phyloP scores from a whole-genome alignment of 2,329 filamentous ascomycete genomes.

The Paecilomyces niveus region DNA sequence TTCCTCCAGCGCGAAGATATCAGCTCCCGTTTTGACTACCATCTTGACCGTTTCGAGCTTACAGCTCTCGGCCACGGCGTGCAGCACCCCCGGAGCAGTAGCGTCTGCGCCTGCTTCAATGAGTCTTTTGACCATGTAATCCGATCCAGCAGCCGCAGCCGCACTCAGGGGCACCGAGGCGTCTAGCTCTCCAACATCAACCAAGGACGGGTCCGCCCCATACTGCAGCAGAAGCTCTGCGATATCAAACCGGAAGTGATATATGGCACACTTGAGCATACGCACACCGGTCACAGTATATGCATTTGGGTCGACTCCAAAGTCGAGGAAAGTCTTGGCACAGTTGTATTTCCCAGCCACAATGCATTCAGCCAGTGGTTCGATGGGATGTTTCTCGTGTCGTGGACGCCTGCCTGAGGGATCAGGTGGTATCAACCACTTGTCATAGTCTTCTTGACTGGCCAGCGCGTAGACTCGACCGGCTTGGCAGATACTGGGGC shows the following conservation, averaged over 20 bases:
- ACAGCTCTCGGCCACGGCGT: background rate
- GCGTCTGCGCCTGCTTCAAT: background rate
- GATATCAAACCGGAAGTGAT: background rate
- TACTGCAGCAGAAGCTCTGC: slow-evolving; percentile 3
- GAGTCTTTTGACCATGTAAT: background rate
- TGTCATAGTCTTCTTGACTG: background rate
- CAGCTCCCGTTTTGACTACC: slow-evolving; percentile 1
- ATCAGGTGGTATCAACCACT: background rate
- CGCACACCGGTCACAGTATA: slow-evolving; percentile 3
- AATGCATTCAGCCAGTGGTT: slow-evolving; percentile 1
- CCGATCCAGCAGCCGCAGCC: background rate
- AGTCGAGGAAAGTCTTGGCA: background rate
- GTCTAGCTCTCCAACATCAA: background rate
- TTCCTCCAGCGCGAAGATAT: background rate
- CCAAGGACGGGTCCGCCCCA: slow-evolving; percentile 3
- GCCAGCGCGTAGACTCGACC: slow-evolving; percentile 1
- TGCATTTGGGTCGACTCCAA: slow-evolving; percentile 5
- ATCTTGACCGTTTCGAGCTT: background rate
- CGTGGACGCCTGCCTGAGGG: no score
- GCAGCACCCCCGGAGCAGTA: background rate
- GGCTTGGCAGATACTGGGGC: background rate
- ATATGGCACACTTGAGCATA: slow-evolving; percentile 3
- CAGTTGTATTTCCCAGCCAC: background rate
- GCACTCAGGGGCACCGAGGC: background rate
- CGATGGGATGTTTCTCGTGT: background rate